Evolutionary conservation across 768 basidiomycete genomes (phyloP), one percentile per base, ranked within the genome.

Genomic region (Hygrophorus pudorinus): DNA sequence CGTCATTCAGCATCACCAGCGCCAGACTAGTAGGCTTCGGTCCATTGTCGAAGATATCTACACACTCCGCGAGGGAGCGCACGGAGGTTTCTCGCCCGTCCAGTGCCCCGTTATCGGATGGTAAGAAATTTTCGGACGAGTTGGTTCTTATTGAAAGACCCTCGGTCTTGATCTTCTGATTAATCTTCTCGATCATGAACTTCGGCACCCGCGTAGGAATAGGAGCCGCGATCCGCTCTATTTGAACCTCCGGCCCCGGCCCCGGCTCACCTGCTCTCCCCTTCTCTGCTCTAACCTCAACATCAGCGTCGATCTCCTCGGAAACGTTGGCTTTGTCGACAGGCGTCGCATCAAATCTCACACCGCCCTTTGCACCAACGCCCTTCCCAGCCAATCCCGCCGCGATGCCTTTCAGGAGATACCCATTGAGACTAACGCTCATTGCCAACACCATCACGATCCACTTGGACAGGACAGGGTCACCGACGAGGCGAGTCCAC

Each of bases 401-500:
- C 0, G 80, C 82, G 34, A 87, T 83, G 3, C 85, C 85, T 62
- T 90, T 93, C 47, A 99, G 74, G 12, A 97, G 71, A 57, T 89
- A 97, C 3, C 92, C 93, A 50, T 99, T 99, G 46, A 99, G 70
- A 45, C 81, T 76, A 46, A 97, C 84, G 47, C 83, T 86, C 48
- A 94, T 73, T 2, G 80, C 85, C 17, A 99, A 76, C 12, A 86
- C 71, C 45, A 88, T 72, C 39, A 97, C 87, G 58, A 98, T 92
- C 85, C 89, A 93, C 66, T 98, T 98, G 55, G 78, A 82, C 49
- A 98, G 65, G 41, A 97, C 77, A 1, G 94, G 94, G 57, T 99
- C 94, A 30, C 91, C 91, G 41, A 97, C 90, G 51, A 97, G 79
- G 11, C 70, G 66, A 7, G 89, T 88, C 93, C 93, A 97, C 3